A percentile compares a stretch with the other conserved stretches of the same genome.
Conservation (phyloP, 306 rosid species). For the Cucurbita ficifolia region DNA sequence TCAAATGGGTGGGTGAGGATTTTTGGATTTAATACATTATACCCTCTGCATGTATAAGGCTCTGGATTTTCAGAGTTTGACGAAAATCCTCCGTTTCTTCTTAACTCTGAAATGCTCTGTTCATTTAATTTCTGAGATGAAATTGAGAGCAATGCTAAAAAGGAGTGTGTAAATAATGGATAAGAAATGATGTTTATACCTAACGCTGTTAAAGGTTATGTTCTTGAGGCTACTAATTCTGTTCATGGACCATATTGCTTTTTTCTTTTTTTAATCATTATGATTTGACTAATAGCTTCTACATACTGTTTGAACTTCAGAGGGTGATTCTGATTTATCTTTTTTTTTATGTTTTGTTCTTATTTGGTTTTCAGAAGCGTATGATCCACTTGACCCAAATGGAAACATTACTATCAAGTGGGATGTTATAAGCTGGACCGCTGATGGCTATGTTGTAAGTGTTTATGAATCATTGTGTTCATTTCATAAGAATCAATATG, state of each 20-base stretch:
- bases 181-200: constrained; percentile 2
- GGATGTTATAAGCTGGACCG: constrained; percentile 23
- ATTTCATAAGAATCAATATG: background rate
- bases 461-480: background rate
- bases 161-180: background rate
- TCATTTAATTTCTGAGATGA: background rate
- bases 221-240: background rate
- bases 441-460: constrained; percentile 29
- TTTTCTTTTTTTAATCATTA: background rate
- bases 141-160: background rate
- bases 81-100: background rate
- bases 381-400: constrained; percentile 22
- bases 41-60: background rate
- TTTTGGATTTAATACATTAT: background rate
- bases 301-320: background rate
- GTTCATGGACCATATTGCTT: background rate
- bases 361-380: constrained; percentile 15
- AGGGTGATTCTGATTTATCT: background rate
- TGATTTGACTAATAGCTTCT: background rate
- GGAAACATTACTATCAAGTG: constrained; percentile 22
- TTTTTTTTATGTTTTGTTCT: no score
- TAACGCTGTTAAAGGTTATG: background rate
- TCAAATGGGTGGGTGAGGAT: background rate
- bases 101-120: background rate
- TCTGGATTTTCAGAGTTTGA: background rate